Percentiles rank a stretch among this genome's conserved stretches.
These are phyloP conservation scores for Hansenula anomala DNA, from an alignment of 1,139 yeast species.

Conservation along the genomic window DNA sequence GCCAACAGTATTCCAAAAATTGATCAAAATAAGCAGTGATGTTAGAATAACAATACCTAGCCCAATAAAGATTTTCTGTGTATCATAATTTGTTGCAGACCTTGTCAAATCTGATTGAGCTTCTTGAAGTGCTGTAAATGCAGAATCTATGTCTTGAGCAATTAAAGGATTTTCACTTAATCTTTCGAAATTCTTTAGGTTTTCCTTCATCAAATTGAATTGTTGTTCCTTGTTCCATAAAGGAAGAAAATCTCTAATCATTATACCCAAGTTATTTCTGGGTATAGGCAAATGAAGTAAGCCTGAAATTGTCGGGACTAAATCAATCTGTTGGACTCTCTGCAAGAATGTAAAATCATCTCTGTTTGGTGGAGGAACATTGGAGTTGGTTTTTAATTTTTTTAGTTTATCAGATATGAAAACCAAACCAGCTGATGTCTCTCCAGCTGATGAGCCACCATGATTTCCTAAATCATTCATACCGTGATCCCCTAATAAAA, in stretches of 20 bases:
- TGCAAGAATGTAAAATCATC: slow-evolving; percentile 48
- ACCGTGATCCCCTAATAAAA: slow-evolving; percentile 92
- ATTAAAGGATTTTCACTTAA: slow-evolving; percentile 13
- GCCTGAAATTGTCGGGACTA: slow-evolving; percentile 80
- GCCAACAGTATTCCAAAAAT: slow-evolving; percentile 6
- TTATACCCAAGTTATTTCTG: slow-evolving; percentile 73
- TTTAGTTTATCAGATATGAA: slow-evolving; percentile 61
- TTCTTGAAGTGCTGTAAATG: slow-evolving; percentile 32
- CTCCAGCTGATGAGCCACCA: slow-evolving; percentile 92
- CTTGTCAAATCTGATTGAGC: slow-evolving; percentile 55
- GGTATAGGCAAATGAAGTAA: slow-evolving; percentile 82
- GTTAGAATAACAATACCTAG: slow-evolving; percentile 31
- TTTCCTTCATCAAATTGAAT: slow-evolving; percentile 43
- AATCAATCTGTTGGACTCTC: slow-evolving; percentile 70
- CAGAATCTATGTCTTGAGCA: slow-evolving; percentile 20
- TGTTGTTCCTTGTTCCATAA: slow-evolving; percentile 43
- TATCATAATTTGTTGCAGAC: slow-evolving; percentile 73
- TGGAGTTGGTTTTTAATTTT: slow-evolving; percentile 15
- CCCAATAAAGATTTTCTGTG: slow-evolving; percentile 46
- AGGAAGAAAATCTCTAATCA: slow-evolving; percentile 52
- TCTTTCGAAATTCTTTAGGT: slow-evolving; percentile 55
- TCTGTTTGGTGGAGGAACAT: slow-evolving; percentile 38
- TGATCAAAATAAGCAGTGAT: slow-evolving; percentile 24
- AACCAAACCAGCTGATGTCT: slow-evolving; percentile 79
- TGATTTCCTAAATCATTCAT: slow-evolving; percentile 89